Conservation (phyloP, 1,284 basidiomycete genomes). For the Sporisorium exsertum region DNA sequence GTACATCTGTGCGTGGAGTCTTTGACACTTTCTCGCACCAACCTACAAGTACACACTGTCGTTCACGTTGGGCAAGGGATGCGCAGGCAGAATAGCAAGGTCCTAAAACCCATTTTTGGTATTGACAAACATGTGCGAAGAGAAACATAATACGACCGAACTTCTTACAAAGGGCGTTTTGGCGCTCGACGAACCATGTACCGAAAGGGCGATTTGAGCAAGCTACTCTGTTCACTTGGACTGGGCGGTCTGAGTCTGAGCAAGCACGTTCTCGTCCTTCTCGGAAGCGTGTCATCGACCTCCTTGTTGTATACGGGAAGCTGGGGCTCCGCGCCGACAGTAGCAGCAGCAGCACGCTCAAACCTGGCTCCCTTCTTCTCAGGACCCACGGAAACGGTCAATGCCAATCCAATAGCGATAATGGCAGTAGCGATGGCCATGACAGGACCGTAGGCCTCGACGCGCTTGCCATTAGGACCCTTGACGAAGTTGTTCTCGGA, state of each 20-base stretch:
- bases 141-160: no score
- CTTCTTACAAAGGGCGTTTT: no score
- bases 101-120: no score
- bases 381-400: conserved; percentile 46
- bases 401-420: conserved; percentile 42
- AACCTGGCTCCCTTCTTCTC: conserved; percentile 54
- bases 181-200: no score
- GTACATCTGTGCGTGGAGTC: no score
- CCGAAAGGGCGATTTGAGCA: no score
- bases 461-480: conserved; percentile 12
- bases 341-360: conserved; percentile 48
- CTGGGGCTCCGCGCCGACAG: conserved; percentile 25
- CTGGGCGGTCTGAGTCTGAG: conserved; percentile 18
- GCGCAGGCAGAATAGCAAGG: no score
- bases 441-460: conserved; percentile 55
- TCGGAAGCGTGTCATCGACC: conserved; percentile 17
- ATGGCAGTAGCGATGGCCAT: conserved; percentile 56
- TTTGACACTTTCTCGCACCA: no score
- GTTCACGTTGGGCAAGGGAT: no score
- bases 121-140: no score
- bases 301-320: conserved; percentile 34
- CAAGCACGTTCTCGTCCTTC: conserved; percentile 27
- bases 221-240: conserved; percentile 15
- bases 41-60: no score
- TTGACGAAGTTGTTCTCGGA: conserved; percentile 43